A percentile compares a stretch with the other conserved stretches of the same genome.
Evolutionary conservation across 1,139 yeast genomes (phyloP).

Genomic region (Geotrichum aggregatum): DNA sequence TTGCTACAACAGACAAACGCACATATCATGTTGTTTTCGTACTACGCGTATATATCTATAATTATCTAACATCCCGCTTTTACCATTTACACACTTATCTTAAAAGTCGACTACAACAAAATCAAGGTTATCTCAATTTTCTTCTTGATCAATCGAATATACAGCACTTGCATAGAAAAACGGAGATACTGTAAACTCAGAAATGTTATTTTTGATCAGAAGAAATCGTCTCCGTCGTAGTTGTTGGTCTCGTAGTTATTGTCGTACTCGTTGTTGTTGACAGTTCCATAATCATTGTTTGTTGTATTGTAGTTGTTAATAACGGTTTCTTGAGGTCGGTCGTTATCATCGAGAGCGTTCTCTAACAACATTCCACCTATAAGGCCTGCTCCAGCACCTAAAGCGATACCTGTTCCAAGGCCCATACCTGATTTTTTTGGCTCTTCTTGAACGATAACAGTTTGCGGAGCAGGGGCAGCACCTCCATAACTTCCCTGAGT

Average conservation of each 20-base stretch:
- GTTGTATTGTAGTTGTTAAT: neutral
- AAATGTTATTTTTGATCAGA: too few species aligned
- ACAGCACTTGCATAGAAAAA: too few species aligned
- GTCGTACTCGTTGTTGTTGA: neutral
- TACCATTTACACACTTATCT: too few species aligned
- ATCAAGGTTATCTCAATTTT: too few species aligned
- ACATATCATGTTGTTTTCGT: too few species aligned
- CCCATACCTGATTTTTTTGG: slow-evolving; percentile 33
- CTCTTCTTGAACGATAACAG: slow-evolving; percentile 33
- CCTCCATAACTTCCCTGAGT: slow-evolving; percentile 1
- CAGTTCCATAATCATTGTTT: neutral
- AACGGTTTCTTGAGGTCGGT: neutral
- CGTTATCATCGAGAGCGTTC: slow-evolving; percentile 39
- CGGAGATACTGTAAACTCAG: too few species aligned
- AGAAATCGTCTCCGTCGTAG: neutral
- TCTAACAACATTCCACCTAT: slow-evolving; percentile 66
- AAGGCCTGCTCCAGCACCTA: slow-evolving; percentile 80
- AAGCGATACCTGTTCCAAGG: slow-evolving; percentile 50
- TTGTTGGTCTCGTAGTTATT: neutral
- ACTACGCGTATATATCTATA: too few species aligned
- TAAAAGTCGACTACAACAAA: too few species aligned
- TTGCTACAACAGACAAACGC: too few species aligned
- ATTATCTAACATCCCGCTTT: too few species aligned
- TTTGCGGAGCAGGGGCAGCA: slow-evolving; percentile 28
- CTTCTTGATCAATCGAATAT: too few species aligned